Base-by-base conservation (phyloP, 257 asterid species). In the Striga asiatica region DNA sequence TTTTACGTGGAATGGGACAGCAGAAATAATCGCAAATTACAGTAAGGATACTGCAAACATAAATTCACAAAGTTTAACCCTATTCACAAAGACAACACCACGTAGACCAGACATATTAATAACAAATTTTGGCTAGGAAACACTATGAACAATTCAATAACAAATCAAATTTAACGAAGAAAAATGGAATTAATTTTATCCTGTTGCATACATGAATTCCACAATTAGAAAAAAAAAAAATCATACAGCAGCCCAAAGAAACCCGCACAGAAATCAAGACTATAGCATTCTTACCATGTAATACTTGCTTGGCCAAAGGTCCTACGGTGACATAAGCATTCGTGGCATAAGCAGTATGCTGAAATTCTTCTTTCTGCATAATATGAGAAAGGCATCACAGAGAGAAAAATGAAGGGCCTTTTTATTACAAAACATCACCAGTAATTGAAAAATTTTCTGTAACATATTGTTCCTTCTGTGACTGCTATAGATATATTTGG, bases 351-450 rank as follows among this genome's bases (percentile, higher is more conserved):
- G 96, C 92, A 62, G 95, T 91, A 71, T 91, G 98, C 82, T 86
- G 96, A 60, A 78, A 91, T 72, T 91, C 96, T 81, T 91, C 98
- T 84, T 91, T 87, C 98, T 91, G 94, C 64, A 71, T 17, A 43
- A 51, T 50, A 62, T 41, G 59, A 57, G 35, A 12, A 50, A 32
- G 56, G 18, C 17, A 39, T 31, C n/a, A 47, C 16, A 34, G 22
- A 9, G 55, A 38, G 42, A 17, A 51, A 6, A 52, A 50, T 34
- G 37, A 61, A 41, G 34, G 8, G 35, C 50, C 34, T 27, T 8
- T 39, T 13, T 37, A 32, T 59, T 43, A 41, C 28, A 12, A 50
- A 58, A 42, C 24, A 55, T 34, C 37, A 20, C 50, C 45, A 49
- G 35, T 41, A 58, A 31, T 27, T 17, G 2, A 3, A 32, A 18